Base-by-base conservation (phyloP, 2,329 filamentous ascomycete genomes). In the Botryotinia convoluta region DNA sequence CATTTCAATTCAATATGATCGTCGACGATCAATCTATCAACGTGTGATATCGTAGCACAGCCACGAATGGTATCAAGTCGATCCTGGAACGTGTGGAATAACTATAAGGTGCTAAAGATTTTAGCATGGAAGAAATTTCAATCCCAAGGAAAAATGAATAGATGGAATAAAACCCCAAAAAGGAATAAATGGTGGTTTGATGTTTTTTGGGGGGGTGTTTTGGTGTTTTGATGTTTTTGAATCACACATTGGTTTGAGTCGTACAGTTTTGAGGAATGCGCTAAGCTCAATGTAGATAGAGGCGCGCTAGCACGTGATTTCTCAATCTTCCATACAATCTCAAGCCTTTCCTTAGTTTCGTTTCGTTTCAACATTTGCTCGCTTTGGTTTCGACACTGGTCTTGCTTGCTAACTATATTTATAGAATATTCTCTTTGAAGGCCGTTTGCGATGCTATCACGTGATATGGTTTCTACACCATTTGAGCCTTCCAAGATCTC, bases 161-260 rank as follows among this genome's bases (percentile, higher is more conserved):
- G 57, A 60, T 32, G 10, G 29, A 29, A 35, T 29, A 60, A 35
- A 22, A 35, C 32, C 29, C 5, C 4, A n/a, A 54, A n/a, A 29
- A 32, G 57, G 29, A 60, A 60, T 60, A 8, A 20, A 39, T 62
- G 60, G 14, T 44, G 61, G 26, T 29, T 63, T 42, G 37, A 44
- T 42, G 37, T 29, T 42, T 62, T 45, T 45, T 9, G 2, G 45
- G 20, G 42, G 20, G 37, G n/a, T 42, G 35, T 39, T 42, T 42
- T 42, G 61, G 29, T 22, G 61, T 63, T 63, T 44, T 63, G 37
- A 29, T 29, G 61, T 29, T 63, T 63, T 63, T 63, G 61, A 63
- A 63, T n/a, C 26, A n/a, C 37, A 44, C 61, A 42, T 22, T 26
- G 61, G 61, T 63, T 63, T 44, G 39, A 63, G 61, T 63, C 16